Conservation (phyloP, 1,139 yeast genomes). For the Suhomyces taliae region DNA sequence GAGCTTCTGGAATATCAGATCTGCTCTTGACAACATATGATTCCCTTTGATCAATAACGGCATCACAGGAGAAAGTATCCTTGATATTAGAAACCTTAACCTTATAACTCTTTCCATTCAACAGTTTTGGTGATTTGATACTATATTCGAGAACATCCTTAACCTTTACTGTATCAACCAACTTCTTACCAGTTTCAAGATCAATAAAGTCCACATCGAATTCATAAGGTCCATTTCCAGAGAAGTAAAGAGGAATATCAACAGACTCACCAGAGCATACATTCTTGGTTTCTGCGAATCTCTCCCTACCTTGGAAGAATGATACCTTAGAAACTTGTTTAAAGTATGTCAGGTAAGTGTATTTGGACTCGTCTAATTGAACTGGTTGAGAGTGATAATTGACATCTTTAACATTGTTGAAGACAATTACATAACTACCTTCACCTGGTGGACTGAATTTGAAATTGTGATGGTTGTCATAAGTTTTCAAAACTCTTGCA, state of each 20-base stretch:
- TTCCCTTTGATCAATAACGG: conserved; percentile 29
- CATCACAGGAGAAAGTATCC: conserved; percentile 77
- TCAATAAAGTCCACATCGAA: conserved; percentile 59
- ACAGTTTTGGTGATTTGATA: conserved; percentile 55
- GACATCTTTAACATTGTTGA: conserved; percentile 56
- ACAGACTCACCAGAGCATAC: conserved; percentile 45
- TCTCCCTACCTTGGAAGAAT: conserved; percentile 22
- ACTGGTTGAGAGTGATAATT: conserved; percentile 44
- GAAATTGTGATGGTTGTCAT: conserved; percentile 38
- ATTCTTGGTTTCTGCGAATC: conserved; percentile 18
- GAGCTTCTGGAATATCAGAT: conserved; percentile 19
- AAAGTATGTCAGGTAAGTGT: conserved; percentile 53
- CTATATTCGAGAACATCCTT: conserved; percentile 43
- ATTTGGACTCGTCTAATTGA: conserved; percentile 31
- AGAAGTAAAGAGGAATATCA: conserved; percentile 54
- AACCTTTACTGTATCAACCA: conserved; percentile 48
- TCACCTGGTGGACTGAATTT: conserved; percentile 76
- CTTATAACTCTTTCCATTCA: conserved; percentile 68
- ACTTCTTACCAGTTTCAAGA: conserved; percentile 21
- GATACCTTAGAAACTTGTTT: conserved; percentile 48
- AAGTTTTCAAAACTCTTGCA: conserved; percentile 26
- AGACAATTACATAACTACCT: conserved; percentile 76
- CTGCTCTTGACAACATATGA: conserved; percentile 42
- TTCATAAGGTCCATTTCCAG: conserved; percentile 78
- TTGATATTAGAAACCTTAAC: conserved; percentile 61